phyloP scores from a whole-genome alignment of 352 stramenopile genomes.

The Globisporangium radiosum region DNA sequence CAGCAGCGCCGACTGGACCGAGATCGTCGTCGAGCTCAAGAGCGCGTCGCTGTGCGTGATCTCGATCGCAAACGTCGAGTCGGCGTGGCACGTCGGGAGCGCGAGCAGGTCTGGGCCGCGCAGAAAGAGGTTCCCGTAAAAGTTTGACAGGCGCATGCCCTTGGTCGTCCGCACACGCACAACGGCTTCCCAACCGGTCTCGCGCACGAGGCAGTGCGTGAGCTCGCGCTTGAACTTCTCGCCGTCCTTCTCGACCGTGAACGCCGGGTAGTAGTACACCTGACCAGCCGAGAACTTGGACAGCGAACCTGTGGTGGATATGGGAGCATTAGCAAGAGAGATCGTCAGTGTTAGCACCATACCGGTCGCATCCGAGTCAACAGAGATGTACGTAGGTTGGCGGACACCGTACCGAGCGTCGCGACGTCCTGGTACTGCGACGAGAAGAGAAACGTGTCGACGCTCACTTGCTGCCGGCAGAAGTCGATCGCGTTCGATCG shows the following conservation, averaged over 20 bases:
- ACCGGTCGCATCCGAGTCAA: too few species aligned
- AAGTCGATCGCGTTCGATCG: slow-evolving; percentile 94
- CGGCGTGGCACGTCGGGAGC: slow-evolving; percentile 93
- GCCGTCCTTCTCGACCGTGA: slow-evolving; percentile 88
- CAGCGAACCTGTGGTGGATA: slow-evolving; percentile 57
- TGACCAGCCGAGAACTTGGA: slow-evolving; percentile 95
- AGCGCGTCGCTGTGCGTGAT: slow-evolving; percentile 96
- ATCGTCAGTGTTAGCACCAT: neutral
- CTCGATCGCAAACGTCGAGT: slow-evolving; percentile 96
- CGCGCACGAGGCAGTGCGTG: slow-evolving; percentile 85
- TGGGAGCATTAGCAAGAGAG: neutral
- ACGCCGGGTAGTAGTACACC: slow-evolving; percentile 96
- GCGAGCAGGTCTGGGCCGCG: slow-evolving; percentile 96
- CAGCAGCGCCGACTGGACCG: slow-evolving; percentile 94
- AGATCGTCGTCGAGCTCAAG: slow-evolving; percentile 92
- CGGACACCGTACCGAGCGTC: slow-evolving; percentile 67
- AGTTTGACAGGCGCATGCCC: slow-evolving; percentile 96
- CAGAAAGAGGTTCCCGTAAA: slow-evolving; percentile 99
- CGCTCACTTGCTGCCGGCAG: slow-evolving; percentile 96
- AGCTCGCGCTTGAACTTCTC: slow-evolving; percentile 93
- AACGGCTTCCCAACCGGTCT: slow-evolving; percentile 94
- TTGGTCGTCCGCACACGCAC: slow-evolving; percentile 97
- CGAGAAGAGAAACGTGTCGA: slow-evolving; percentile 98
- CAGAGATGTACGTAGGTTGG: too few species aligned
- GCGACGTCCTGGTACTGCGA: slow-evolving; percentile 96